phyloP scores from a whole-genome alignment of 768 basidiomycete species.

The Megacollybia marginata region DNA sequence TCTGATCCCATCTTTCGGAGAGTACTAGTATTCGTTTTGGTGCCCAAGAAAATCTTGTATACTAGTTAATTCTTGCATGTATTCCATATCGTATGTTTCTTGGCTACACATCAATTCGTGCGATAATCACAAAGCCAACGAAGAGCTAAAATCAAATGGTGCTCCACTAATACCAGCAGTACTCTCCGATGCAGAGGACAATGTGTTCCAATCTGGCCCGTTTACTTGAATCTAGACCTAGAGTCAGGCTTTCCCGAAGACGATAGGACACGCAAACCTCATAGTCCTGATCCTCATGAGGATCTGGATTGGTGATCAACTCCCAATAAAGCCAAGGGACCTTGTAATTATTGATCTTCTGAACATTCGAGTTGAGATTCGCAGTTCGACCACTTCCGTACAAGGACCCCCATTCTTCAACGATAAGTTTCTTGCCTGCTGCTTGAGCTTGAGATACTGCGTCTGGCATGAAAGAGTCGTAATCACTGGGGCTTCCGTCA shows the following conservation, averaged over 20 bases:
- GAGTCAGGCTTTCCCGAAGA: not conserved
- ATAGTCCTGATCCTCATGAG: conserved; percentile 22
- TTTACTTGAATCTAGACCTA: conserved; percentile 13
- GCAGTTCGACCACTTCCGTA: conserved; percentile 20
- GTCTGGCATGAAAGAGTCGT: conserved; percentile 12
- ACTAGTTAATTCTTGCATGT: no score
- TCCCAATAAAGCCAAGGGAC: conserved; percentile 34
- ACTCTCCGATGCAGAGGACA: conserved; percentile 6
- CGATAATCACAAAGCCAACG: conserved; percentile 6
- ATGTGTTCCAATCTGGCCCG: conserved; percentile 15
- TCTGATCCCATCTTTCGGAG: no score
- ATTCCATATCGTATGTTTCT: no score
- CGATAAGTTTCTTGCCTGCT: conserved; percentile 27
- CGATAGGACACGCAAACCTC: conserved; percentile 6
- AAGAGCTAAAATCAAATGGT: conserved; percentile 16
- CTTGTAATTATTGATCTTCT: conserved; percentile 25
- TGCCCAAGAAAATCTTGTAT: no score
- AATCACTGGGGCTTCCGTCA: conserved; percentile 13
- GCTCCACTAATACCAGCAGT: conserved; percentile 9
- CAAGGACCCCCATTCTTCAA: conserved; percentile 30
- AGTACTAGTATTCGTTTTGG: no score
- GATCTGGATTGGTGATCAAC: conserved; percentile 26
- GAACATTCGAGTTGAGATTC: conserved; percentile 25
- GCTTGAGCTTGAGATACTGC: conserved; percentile 22
- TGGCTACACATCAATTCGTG: no score